A percentile compares a stretch with the other conserved stretches of the same genome.
Evolutionary conservation across 768 basidiomycete species (phyloP).

Genomic region (Coprinopsis marcescibilis): DNA sequence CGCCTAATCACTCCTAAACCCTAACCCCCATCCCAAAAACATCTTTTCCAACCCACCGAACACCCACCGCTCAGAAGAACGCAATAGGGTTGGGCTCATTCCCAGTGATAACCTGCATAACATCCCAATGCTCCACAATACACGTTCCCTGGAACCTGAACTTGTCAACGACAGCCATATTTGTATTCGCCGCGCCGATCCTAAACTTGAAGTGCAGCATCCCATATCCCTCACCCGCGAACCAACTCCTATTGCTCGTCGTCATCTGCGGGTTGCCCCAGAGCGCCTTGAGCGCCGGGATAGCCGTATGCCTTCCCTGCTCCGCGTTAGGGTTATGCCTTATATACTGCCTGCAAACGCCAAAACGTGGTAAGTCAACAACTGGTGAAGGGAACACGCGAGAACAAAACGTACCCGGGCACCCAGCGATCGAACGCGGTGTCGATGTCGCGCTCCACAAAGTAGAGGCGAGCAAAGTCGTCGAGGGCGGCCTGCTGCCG

Average conservation of each 20-base stretch:
- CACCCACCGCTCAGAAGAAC: constrained; percentile 11
- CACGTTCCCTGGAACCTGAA: constrained; percentile 10
- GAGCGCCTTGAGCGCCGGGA: neutral
- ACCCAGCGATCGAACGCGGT: constrained; percentile 5
- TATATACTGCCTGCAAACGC: neutral
- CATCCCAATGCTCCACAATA: constrained; percentile 11
- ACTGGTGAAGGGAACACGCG: neutral
- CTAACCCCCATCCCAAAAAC: no score
- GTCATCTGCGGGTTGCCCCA: neutral
- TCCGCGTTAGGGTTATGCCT: constrained; percentile 7
- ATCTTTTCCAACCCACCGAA: no score
- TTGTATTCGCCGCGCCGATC: neutral
- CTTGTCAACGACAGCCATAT: constrained; percentile 6
- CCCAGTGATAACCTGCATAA: constrained; percentile 8
- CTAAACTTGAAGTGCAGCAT: constrained; percentile 4
- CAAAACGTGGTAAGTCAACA: neutral
- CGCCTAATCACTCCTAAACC: no score
- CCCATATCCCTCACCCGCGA: constrained; percentile 7
- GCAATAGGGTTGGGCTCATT: constrained; percentile 7
- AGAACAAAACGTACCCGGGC: neutral
- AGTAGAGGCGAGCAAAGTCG: neutral
- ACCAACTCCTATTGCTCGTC: constrained; percentile 2
- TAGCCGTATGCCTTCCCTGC: constrained; percentile 6
- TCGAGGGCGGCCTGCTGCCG: neutral
- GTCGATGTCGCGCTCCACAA: neutral